Conservation (phyloP, 2,329 filamentous ascomycete species). For the Ophiosphaerella herpotricha region DNA sequence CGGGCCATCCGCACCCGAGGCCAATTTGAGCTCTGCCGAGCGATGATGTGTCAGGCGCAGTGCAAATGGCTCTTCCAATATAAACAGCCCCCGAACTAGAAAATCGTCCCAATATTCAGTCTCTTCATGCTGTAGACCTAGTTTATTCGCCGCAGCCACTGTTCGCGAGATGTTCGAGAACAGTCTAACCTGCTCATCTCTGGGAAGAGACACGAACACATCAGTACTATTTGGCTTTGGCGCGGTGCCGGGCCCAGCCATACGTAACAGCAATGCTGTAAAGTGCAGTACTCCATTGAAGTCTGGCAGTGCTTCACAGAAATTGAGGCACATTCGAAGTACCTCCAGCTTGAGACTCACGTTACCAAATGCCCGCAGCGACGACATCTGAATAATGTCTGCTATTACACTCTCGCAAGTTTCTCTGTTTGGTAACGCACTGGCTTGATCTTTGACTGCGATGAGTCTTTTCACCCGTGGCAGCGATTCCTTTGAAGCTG, state of each 20-base stretch:
- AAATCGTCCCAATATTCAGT: constrained; percentile 99
- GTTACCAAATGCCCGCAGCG: constrained; percentile 70
- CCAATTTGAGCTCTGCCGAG: constrained; percentile 37
- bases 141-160: constrained; percentile 72
- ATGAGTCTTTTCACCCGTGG: neutral
- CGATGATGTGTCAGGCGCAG: constrained; percentile 40
- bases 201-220: constrained; percentile 69
- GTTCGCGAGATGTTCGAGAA: constrained; percentile 85
- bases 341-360: constrained; percentile 82
- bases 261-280: constrained; percentile 80
- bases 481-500: constrained; percentile 32
- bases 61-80: constrained; percentile 53
- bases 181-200: constrained; percentile 85
- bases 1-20: constrained; percentile 63
- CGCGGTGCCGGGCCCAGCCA: constrained; percentile 78
- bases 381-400: constrained; percentile 63
- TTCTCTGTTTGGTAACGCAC: constrained; percentile 5
- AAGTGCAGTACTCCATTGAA: constrained; percentile 88
- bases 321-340: constrained; percentile 85
- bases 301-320: constrained; percentile 91
- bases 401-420: constrained; percentile 49
- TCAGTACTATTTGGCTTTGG: constrained; percentile 70
- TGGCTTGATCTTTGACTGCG: neutral
- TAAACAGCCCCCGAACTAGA: constrained; percentile 76
- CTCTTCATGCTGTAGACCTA: constrained; percentile 71